Evolutionary conservation across 306 rosid genomes (phyloP), one percentile per base, ranked within the genome.

Genomic region (Echinosophora koreensis): DNA sequence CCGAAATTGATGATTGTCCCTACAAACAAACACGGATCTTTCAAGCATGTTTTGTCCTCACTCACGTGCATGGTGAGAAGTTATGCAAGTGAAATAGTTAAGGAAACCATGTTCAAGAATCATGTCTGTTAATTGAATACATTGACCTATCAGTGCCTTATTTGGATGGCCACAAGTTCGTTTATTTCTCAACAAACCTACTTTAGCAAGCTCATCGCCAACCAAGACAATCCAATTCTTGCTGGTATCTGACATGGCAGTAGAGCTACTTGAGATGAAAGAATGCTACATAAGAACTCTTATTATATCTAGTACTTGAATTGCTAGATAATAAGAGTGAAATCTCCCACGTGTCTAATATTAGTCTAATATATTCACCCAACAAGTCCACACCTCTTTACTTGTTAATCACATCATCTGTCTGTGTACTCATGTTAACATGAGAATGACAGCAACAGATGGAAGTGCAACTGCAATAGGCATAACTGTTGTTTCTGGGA

Each of bases 371-470:
- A 49, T 70, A 73, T 27, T 72, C 17, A 64, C 46, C 57, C 42
- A 64, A 63, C 8, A 63, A 49, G 54, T 49, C 39, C 65, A 38
- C 8, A 63, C 17, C 47, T 62, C 46, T 63, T 41, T 38, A 34
- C 49, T 35, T 10, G 59, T 39, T 39, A 55, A 77, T 55, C 49
- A 55, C 28, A 32, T 22, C 61, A 68, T 58, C 49, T 67, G 50
- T 44, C 9, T 42, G 27, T 57, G 63, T 69, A 28, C 74, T 16
- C 51, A 38, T 42, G 52, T 50, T 69, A 78, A 47, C 74, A 64
- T 32, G 60, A 16, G 1, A 55, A 66, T 34, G 61, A 5, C 11
- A 68, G 64, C 49, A 61, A 66, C 5, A 22, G 50, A 47, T 80
- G 18, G 41, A 55, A 34, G 11, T 71, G 18, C 32, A 50, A 47